phyloP scores from a whole-genome alignment of 306 rosid species.

The Gleditsia sinensis region DNA sequence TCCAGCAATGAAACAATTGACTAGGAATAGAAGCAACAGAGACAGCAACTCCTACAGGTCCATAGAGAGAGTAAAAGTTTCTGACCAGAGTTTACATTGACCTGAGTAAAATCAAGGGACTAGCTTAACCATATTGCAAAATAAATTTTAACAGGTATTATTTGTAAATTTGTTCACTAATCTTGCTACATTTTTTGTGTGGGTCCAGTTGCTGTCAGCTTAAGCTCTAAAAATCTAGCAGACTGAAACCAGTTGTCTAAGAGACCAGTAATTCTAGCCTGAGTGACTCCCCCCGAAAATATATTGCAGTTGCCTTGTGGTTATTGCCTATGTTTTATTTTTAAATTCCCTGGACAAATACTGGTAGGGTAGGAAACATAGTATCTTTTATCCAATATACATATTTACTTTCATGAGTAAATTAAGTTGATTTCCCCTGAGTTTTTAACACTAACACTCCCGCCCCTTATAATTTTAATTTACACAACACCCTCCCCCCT shows the following conservation, averaged over 20 bases:
- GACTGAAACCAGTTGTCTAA: neutral
- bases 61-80: neutral
- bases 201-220: slow-evolving; percentile 12
- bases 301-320: neutral
- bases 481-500: too few relatives aligned
- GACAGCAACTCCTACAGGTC: slow-evolving; percentile 9
- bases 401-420: too few relatives aligned
- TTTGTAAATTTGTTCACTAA: neutral
- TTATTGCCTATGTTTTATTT: slow-evolving; percentile 17
- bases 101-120: slow-evolving; percentile 19
- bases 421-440: too few relatives aligned
- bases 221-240: neutral
- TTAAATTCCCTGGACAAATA: neutral
- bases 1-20: neutral
- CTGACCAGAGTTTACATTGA: neutral
- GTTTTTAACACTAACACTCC: too few relatives aligned
- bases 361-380: slow-evolving; percentile 10
- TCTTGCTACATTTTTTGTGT: neutral
- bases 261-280: neutral
- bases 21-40: slow-evolving; percentile 20
- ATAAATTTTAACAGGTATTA: slow-evolving; percentile 5
- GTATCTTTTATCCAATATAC: neutral
- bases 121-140: slow-evolving; percentile 1
- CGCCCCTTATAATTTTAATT: too few relatives aligned
- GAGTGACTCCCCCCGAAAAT: neutral